Percentiles rank a stretch among this genome's conserved stretches.
These are phyloP conservation scores for Vachellia collinsii DNA, from an alignment of 306 rosid species.

Conservation along the genomic window DNA sequence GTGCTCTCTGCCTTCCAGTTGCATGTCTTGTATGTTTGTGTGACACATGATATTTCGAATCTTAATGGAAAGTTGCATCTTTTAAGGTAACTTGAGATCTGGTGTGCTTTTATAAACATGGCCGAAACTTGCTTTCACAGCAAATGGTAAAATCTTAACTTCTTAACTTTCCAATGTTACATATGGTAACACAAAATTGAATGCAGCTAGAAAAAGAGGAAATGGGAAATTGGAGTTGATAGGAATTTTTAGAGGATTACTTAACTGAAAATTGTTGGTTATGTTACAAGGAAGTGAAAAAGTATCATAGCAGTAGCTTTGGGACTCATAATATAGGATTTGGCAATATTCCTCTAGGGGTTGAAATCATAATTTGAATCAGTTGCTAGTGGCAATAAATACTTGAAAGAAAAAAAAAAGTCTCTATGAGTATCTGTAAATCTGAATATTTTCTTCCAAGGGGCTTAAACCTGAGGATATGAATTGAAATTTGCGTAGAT, in stretches of 20 bases:
- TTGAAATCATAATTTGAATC: constrained; percentile 9
- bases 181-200: too few relatives aligned
- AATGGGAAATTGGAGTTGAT: too few relatives aligned
- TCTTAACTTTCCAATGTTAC: neutral
- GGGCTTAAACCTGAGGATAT: neutral
- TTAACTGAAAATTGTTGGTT: neutral
- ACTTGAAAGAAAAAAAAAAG: neutral
- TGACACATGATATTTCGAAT: neutral
- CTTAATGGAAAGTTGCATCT: neutral
- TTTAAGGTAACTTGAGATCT: neutral
- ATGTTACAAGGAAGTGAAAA: neutral
- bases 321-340: neutral
- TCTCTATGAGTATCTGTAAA: neutral
- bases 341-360: neutral
- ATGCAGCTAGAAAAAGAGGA: too few relatives aligned
- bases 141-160: neutral
- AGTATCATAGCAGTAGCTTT: neutral
- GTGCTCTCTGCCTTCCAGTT: neutral
- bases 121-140: neutral
- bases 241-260: too few relatives aligned
- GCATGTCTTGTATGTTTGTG: neutral
- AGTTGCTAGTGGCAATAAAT: constrained; percentile 1
- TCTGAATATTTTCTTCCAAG: neutral
- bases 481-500: neutral
- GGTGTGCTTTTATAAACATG: neutral